Conservation (phyloP, 2,329 filamentous ascomycete species). For the Cercospora berteroae region DNA sequence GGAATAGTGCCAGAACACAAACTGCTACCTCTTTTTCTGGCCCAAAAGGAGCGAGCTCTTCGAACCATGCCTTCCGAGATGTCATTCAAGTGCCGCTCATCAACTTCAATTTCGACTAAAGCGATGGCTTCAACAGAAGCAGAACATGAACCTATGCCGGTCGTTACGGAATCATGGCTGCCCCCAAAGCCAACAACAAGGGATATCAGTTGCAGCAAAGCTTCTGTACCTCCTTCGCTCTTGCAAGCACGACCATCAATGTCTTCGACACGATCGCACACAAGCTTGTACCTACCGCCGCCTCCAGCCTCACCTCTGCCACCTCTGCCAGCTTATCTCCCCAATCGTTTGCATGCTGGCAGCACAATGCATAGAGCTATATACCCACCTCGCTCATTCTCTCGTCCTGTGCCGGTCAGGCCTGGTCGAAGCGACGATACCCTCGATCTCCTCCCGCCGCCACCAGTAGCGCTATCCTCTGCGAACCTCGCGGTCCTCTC, state of each 20-base stretch:
- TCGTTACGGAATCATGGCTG: conserved; percentile 4
- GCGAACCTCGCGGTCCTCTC: conserved; percentile 16
- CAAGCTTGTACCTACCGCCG: conserved; percentile 19
- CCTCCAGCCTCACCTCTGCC: conserved; percentile 29
- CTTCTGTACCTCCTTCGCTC: conserved; percentile 21
- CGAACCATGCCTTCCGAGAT: conserved; percentile 29
- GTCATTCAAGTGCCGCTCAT: conserved; percentile 36
- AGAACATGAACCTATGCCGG: conserved; percentile 13
- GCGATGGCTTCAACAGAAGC: conserved; percentile 12
- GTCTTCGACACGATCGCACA: conserved; percentile 26
- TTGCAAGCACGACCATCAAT: conserved; percentile 30
- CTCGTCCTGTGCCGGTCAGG: not conserved
- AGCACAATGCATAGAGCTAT: conserved; percentile 20
- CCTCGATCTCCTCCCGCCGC: conserved; percentile 15
- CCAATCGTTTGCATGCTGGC: conserved; percentile 19
- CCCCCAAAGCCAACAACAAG: conserved; percentile 25
- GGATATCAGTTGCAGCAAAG: conserved; percentile 27
- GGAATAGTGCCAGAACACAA: conserved; percentile 24
- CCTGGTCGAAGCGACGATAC: conserved; percentile 15
- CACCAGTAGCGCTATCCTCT: conserved; percentile 17
- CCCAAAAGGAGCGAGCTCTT: conserved; percentile 22
- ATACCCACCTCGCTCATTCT: conserved; percentile 17
- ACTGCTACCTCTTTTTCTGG: conserved; percentile 25
- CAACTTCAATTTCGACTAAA: conserved; percentile 26
- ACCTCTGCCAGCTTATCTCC: conserved; percentile 30